Base-by-base conservation (phyloP, 208 protist genomes). In the Borovskyia barvae region DNA sequence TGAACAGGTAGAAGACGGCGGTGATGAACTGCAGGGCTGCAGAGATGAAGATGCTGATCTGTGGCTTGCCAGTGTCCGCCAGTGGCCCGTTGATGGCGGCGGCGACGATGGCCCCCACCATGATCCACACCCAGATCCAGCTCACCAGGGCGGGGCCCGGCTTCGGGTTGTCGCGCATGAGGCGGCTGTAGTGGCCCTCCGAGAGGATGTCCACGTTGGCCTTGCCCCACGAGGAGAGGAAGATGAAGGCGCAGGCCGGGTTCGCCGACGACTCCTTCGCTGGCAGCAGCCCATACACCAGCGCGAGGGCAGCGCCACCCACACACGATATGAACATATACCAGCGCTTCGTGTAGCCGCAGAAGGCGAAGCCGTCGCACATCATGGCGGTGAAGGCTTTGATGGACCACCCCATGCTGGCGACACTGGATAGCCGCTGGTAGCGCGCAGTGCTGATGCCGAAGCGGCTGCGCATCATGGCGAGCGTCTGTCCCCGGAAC, bases 341-440 rank as follows among this genome's bases (percentile, higher is more conserved):
- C 78, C 79, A 92, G 37, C 82, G 75, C 79, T 85, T 92, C 17
- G 75, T 78, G 74, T 89, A 92, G 36, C 78, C 75, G 40, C 81
- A 65, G 50, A 88, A 70, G 25, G 76, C 62, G 46, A 89, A 81
- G 51, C 66, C 57, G 47, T 89, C 85, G 56, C 70, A 80, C 22
- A 92, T 30, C 51, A 82, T 67, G 24, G 76, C 85, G 17, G 53
- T 75, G 52, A 87, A 61, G 42, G 81, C 66, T 53, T 89, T 92
- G 47, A 89, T 69, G 17, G 85, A 80, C 72, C 75, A 85, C 26
- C 77, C 81, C 66, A 87, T 72, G 0, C 48, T 47, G 1, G 59
- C 39, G 30, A 89, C 58, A 28, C 47, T 29, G 5, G 39, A 36
- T n/a, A 89, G 74, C 25, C 79, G 78, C 68, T 85, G 75, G 41